A percentile compares a stretch with the other conserved stretches of the same genome.
Evolutionary conservation across 169 alveolate species (phyloP).

Genomic region (Cryptosporidium baileyi): DNA sequence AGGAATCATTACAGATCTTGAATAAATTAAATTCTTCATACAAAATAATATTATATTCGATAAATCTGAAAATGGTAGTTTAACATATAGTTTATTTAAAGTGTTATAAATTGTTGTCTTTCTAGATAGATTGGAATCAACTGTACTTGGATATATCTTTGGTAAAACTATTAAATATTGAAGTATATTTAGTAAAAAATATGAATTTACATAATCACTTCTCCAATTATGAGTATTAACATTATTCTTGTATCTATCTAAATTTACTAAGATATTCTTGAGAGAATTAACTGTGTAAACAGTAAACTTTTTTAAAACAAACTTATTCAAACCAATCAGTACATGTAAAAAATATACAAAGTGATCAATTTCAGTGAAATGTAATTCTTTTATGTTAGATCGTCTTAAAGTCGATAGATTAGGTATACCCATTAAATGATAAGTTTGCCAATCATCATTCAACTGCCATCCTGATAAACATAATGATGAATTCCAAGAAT

Average conservation of each 20-base stretch:
- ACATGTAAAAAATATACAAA: conserved; percentile 55
- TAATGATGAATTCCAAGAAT: background rate
- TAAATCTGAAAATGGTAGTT: conserved; percentile 42
- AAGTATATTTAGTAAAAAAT: conserved; percentile 24
- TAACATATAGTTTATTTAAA: conserved; percentile 16
- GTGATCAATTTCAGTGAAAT: conserved; percentile 54
- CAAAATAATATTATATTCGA: conserved; percentile 55
- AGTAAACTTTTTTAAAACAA: conserved; percentile 18
- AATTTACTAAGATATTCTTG: conserved; percentile 14
- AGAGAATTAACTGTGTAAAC: conserved; percentile 43
- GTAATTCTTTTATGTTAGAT: conserved; percentile 38
- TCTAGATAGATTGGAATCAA: background rate
- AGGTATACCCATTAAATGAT: conserved; percentile 22
- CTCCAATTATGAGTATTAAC: conserved; percentile 20
- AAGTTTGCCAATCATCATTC: conserved; percentile 42
- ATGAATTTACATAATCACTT: conserved; percentile 54
- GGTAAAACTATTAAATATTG: conserved; percentile 40
- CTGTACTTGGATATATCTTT: background rate
- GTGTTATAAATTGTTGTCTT: conserved; percentile 11
- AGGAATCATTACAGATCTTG: conserved; percentile 40
- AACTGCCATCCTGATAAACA: conserved; percentile 53
- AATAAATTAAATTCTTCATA: conserved; percentile 45
- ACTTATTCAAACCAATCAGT: conserved; percentile 54
- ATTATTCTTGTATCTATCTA: conserved; percentile 4
- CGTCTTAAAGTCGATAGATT: conserved; percentile 35